Percentiles rank a stretch among this genome's conserved stretches.
These are phyloP conservation scores for Neurospora discreta DNA, from an alignment of 495 filamentous ascomycete genomes.

Conservation along the genomic window DNA sequence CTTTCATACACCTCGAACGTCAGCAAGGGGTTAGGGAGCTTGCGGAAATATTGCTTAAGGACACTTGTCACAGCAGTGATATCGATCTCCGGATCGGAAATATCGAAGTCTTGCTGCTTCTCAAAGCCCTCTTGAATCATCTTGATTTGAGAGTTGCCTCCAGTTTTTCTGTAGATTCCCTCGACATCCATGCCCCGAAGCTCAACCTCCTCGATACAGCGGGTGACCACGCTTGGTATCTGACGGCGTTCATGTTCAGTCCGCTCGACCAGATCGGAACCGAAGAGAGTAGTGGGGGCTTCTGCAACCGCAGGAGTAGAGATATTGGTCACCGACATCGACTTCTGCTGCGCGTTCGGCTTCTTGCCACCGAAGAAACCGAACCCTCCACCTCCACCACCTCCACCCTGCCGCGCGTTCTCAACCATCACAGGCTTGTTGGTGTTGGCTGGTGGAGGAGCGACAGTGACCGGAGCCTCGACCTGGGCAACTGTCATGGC, in stretches of 20 bases:
- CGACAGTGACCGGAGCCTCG: conserved; percentile 30
- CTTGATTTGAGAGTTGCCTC: conserved; percentile 79
- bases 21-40: conserved; percentile 80
- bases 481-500: conserved; percentile 44
- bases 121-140: conserved; percentile 85
- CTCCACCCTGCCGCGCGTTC: conserved; percentile 40
- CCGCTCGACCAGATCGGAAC: conserved; percentile 76
- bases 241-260: conserved; percentile 82
- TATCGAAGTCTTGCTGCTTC: conserved; percentile 69
- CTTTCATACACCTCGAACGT: conserved; percentile 88
- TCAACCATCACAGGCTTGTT: conserved; percentile 31
- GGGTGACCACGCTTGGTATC: conserved; percentile 81
- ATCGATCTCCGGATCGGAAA: conserved; percentile 85
- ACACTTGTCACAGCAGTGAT: conserved; percentile 94
- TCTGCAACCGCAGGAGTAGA: conserved; percentile 40
- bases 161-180: conserved; percentile 96
- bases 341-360: conserved; percentile 28
- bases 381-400: conserved; percentile 33
- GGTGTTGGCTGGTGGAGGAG: conserved; percentile 9
- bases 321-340: conserved; percentile 44
- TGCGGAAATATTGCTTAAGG: conserved; percentile 96
- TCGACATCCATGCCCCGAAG: conserved; percentile 94
- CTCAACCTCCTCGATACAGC: conserved; percentile 97
- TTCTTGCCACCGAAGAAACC: conserved; percentile 56
- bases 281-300: conserved; percentile 61